phyloP scores from a whole-genome alignment of 2,329 filamentous ascomycete species.

The Penicillium sp. region DNA sequence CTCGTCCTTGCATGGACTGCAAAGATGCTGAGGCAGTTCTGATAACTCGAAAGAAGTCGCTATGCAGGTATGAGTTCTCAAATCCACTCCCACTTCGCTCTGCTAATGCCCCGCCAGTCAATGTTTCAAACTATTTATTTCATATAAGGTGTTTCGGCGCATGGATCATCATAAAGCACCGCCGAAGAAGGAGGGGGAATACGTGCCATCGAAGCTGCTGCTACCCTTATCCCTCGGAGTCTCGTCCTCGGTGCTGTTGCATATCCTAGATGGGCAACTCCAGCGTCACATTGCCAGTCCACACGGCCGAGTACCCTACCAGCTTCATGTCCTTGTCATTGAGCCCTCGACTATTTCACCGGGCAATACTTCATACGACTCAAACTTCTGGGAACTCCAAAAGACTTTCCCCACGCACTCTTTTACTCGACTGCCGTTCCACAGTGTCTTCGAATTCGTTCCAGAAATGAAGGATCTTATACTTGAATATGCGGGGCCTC shows the following conservation, averaged over 20 bases:
- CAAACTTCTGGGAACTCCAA: slow-evolving; percentile 46
- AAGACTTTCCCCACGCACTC: slow-evolving; percentile 60
- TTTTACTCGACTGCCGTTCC: slow-evolving; percentile 61
- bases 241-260: slow-evolving; percentile 71
- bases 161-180: slow-evolving; percentile 55
- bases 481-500: slow-evolving; percentile 26
- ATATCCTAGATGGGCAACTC: slow-evolving; percentile 63
- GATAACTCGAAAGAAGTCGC: slow-evolving; percentile 53
- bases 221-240: slow-evolving; percentile 78
- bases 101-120: slow-evolving; percentile 43
- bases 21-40: slow-evolving; percentile 48
- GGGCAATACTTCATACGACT: slow-evolving; percentile 19
- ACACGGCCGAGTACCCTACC: slow-evolving; percentile 59
- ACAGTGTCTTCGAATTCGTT: slow-evolving; percentile 52
- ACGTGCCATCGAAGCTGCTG: slow-evolving; percentile 53
- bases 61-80: slow-evolving; percentile 51
- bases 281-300: slow-evolving; percentile 56
- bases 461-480: slow-evolving; percentile 32
- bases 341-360: slow-evolving; percentile 34
- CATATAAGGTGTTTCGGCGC: slow-evolving; percentile 74
- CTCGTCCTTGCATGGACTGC: slow-evolving; percentile 53
- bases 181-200: slow-evolving; percentile 31
- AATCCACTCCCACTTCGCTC: slow-evolving; percentile 4
- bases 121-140: slow-evolving; percentile 75
- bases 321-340: slow-evolving; percentile 49